Evolutionary conservation across 495 filamentous ascomycete species (phyloP).

Genomic region (Jackrogersella multiformis): DNA sequence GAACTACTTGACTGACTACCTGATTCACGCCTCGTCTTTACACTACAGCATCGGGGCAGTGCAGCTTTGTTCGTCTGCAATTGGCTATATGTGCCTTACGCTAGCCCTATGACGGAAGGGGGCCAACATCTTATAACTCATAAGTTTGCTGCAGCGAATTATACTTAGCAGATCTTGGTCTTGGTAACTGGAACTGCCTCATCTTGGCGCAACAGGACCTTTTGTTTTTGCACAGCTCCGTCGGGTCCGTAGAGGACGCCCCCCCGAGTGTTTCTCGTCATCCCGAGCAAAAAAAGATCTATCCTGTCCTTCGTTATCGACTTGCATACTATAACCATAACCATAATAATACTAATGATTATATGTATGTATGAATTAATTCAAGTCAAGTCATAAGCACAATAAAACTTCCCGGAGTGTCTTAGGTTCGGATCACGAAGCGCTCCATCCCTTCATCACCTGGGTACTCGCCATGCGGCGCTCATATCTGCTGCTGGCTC

Average conservation of each 20-base stretch:
- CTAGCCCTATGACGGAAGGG: constrained; percentile 16
- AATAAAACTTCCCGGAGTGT: constrained; percentile 1
- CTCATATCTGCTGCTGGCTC: constrained; percentile 23
- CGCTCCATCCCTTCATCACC: neutral
- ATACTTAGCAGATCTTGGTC: constrained; percentile 3
- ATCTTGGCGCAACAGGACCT: constrained; percentile 27
- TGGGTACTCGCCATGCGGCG: constrained; percentile 20
- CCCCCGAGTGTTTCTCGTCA: neutral
- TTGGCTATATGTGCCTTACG: constrained; percentile 25
- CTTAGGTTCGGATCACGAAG: constrained; percentile 5
- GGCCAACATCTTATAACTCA: neutral
- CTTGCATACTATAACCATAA: constrained; percentile 1
- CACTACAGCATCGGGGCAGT: constrained; percentile 34
- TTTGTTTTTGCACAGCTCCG: constrained; percentile 20
- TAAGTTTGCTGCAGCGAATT: constrained; percentile 13
- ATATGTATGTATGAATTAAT: constrained; percentile 10
- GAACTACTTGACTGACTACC: constrained; percentile 7
- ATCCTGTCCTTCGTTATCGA: constrained; percentile 1
- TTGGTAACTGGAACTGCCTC: constrained; percentile 35
- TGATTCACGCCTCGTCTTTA: neutral
- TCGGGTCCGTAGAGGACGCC: constrained; percentile 6
- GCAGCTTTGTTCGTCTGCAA: constrained; percentile 18
- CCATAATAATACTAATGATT: neutral
- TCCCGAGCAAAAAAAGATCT: neutral
- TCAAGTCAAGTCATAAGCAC: neutral